Conservation (phyloP, 176 grass and related monocot species). For the Aegilops speltoides region DNA sequence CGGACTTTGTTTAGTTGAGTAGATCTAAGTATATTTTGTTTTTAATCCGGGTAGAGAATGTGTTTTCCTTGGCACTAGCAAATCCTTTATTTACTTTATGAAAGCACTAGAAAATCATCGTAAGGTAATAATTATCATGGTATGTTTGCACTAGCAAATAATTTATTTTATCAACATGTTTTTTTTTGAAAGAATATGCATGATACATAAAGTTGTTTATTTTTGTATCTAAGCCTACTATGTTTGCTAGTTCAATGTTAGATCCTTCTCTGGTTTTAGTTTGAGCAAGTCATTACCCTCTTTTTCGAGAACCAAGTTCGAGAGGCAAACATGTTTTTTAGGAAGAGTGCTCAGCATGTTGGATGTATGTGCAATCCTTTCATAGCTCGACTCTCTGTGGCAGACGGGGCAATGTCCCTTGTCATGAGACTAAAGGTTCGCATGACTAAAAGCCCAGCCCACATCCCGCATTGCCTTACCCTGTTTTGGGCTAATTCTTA, state of each 20-base stretch:
- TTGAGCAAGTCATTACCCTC: neutral
- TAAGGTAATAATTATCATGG: neutral
- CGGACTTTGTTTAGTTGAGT: neutral
- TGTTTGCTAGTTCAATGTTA: neutral
- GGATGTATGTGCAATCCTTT: neutral
- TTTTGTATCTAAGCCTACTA: neutral
- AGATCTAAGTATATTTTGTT: neutral
- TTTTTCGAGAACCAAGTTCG: neutral
- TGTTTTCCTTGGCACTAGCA: neutral
- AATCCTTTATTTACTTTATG: neutral
- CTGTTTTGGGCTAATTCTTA: neutral
- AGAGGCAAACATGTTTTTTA: neutral
- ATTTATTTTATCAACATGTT: neutral
- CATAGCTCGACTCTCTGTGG: neutral
- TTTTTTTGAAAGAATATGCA: neutral
- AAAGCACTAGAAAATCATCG: neutral
- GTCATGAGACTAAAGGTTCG: no score
- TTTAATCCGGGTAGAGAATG: neutral
- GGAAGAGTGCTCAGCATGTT: neutral
- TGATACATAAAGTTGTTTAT: neutral
- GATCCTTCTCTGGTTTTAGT: neutral
- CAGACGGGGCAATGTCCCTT: neutral
- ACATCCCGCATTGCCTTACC: neutral
- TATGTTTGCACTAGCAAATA: neutral
- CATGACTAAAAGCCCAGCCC: neutral